Conservation (phyloP, 1,284 basidiomycete species). For the Ceratobasidium sp. region DNA sequence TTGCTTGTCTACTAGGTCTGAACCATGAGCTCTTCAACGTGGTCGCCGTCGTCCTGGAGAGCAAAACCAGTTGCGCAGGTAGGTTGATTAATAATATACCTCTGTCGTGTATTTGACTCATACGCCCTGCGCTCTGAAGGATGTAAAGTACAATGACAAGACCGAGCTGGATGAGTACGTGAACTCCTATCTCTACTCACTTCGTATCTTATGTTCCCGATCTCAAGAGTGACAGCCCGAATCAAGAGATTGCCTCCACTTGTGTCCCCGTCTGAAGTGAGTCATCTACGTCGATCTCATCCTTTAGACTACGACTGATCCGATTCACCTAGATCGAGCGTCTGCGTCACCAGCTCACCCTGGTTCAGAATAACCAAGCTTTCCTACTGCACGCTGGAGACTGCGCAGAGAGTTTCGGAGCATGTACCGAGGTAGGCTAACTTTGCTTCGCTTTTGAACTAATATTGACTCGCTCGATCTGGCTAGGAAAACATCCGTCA, state of each 20-base stretch:
- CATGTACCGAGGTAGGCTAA: slow-evolving; percentile 81
- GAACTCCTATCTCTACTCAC: not conserved
- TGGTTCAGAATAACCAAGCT: slow-evolving; percentile 87
- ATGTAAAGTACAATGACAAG: slow-evolving; percentile 56
- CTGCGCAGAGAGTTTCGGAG: slow-evolving; percentile 94
- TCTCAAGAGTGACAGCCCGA: slow-evolving; percentile 75
- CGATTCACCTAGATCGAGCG: slow-evolving; percentile 77
- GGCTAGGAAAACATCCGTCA: slow-evolving; percentile 88
- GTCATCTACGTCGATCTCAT: slow-evolving; percentile 45
- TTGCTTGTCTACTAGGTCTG: not conserved
- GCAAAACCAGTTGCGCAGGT: slow-evolving; percentile 75
- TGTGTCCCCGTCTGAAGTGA: slow-evolving; percentile 88
- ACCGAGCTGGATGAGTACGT: slow-evolving; percentile 53
- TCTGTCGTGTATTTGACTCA: not conserved
- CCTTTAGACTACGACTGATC: not conserved
- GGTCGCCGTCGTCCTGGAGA: slow-evolving; percentile 70
- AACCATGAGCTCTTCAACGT: slow-evolving; percentile 48
- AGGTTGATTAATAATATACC: slow-evolving; percentile 24
- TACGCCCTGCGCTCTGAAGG: slow-evolving; percentile 43
- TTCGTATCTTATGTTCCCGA: not conserved
- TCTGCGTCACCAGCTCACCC: slow-evolving; percentile 78
- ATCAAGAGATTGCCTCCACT: slow-evolving; percentile 83
- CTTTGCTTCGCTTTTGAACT: too few species aligned
- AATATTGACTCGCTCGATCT: slow-evolving; percentile 13
- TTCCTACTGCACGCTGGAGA: slow-evolving; percentile 98